A percentile compares a stretch with the other conserved stretches of the same genome.
Evolutionary conservation across 805 yeast genomes (phyloP).

Genomic region (Candida vartiovaarae): DNA sequence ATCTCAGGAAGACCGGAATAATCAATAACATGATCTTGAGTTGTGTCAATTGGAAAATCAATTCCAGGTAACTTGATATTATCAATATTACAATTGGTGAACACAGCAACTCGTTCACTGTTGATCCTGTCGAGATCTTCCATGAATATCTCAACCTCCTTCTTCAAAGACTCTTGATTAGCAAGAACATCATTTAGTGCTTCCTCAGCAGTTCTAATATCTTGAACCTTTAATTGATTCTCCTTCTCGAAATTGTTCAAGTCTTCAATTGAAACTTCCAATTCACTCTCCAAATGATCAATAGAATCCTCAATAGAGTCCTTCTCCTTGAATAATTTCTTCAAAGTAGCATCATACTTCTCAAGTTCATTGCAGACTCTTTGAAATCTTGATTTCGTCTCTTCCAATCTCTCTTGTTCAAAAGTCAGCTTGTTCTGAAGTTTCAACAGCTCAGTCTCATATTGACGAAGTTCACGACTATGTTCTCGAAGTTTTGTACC

Average conservation of each 20-base stretch:
- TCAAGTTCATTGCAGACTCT: constrained; percentile 35
- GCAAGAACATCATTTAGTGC: constrained; percentile 30
- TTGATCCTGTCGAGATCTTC: constrained; percentile 48
- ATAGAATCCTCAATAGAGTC: constrained; percentile 26
- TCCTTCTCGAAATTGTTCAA: constrained; percentile 27
- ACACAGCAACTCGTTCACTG: constrained; percentile 47
- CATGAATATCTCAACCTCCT: constrained; percentile 33
- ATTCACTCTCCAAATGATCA: constrained; percentile 33
- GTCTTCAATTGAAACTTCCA: constrained; percentile 32
- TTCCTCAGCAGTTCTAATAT: constrained; percentile 42
- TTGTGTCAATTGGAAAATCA: constrained; percentile 50
- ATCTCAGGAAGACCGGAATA: constrained; percentile 41
- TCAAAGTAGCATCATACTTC: constrained; percentile 29
- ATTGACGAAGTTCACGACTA: constrained; percentile 54
- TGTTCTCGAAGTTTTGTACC: constrained; percentile 51
- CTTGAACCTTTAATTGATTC: constrained; percentile 25
- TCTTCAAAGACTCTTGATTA: constrained; percentile 25
- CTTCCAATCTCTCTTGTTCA: constrained; percentile 52
- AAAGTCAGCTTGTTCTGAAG: constrained; percentile 56
- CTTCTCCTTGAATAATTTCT: constrained; percentile 28
- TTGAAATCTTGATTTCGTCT: constrained; percentile 40
- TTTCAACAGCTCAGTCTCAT: constrained; percentile 52
- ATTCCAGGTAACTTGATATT: constrained; percentile 41
- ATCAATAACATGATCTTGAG: constrained; percentile 43
- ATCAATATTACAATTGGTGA: constrained; percentile 72